Base-by-base conservation (phyloP, 345 rosid species). In the Linum trigynum region DNA sequence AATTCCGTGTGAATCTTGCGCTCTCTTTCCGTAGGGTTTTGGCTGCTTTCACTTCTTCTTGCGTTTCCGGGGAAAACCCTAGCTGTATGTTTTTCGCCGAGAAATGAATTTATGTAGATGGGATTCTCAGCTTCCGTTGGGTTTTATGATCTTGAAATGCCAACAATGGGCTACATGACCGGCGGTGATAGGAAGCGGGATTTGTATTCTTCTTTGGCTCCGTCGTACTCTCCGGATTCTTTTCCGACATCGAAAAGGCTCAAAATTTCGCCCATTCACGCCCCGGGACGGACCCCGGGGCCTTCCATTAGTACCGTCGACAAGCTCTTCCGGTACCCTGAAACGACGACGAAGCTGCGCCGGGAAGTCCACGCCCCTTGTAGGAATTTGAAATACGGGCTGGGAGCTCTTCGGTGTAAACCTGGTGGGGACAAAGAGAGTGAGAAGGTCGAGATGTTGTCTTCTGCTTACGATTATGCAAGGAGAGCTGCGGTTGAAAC, bases 281-380 rank as follows among this genome's bases (percentile, higher is more conserved):
- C 55, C 69, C 77, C 82, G 0, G 69, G 64, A 42, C 80, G 41
- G 56, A 55, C 61, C 61, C 66, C 57, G 55, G 75, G 68, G 36
- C 78, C 82, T 11, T 76, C 81, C 3, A 87, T 76, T 40, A 70
- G 72, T 38, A 74, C 84, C 6, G 63, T 71, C 45, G 79, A 85
- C 5, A 85, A 90, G 71, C 76, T 89, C 61, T 78, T 87, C 14
- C 80, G 82, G 66, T 91, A 95, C 65, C 99, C 98, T 0, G 92
- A 81, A 64, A 67, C 79, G 3, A 82, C 77, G 51, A 50, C 73
- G 17, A 85, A 80, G 6, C 77, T 85, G 59, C 67, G 67, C 51
- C 78, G 97, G 37, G 79, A 85, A 63, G 82, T 87, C 39, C 98
- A 87, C 68, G 99, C 94, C 3, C 99, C 99, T 39, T 85, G 88